Evolutionary conservation across 331 rosid species (phyloP).

Genomic region (Quercus tomentella): DNA sequence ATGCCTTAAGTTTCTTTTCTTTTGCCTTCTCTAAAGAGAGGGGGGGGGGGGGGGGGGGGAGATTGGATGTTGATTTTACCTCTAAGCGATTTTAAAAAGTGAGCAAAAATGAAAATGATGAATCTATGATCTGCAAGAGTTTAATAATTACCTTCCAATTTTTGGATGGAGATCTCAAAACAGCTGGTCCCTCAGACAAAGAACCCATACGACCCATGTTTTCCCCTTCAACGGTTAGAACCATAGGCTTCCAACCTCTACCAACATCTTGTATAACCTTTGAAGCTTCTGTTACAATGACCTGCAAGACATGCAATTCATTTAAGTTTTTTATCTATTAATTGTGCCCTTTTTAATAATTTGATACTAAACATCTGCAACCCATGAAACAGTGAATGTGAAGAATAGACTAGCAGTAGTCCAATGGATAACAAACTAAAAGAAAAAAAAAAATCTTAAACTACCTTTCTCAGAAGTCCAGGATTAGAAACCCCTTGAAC

Average conservation of each 20-base stretch:
- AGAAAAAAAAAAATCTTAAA: constrained; percentile 14
- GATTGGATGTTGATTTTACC: too few species aligned
- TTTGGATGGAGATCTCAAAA: constrained; percentile 71
- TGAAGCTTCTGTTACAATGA: constrained; percentile 71
- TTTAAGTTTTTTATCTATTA: constrained; percentile 1
- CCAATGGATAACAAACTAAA: background rate
- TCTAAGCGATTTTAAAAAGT: too few species aligned
- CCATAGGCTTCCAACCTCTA: constrained; percentile 40
- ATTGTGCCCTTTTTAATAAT: background rate
- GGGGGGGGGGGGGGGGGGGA: too few species aligned
- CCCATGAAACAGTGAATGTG: background rate
- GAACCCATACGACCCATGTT: constrained; percentile 27
- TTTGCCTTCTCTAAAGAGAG: too few species aligned
- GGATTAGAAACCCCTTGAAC: constrained; percentile 85
- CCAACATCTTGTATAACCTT: constrained; percentile 44
- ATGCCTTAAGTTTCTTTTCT: too few species aligned
- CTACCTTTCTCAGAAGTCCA: constrained; percentile 70
- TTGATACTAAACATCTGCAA: background rate
- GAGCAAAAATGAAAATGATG: background rate
- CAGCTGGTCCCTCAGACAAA: constrained; percentile 45
- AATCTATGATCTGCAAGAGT: background rate
- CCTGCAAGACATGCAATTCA: constrained; percentile 44
- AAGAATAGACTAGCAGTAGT: background rate
- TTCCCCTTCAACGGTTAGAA: constrained; percentile 41
- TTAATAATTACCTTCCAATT: constrained; percentile 52